Evolutionary conservation across 2,329 filamentous ascomycete genomes (phyloP), one percentile per base, ranked within the genome.

Genomic region (Penicillium sp.): DNA sequence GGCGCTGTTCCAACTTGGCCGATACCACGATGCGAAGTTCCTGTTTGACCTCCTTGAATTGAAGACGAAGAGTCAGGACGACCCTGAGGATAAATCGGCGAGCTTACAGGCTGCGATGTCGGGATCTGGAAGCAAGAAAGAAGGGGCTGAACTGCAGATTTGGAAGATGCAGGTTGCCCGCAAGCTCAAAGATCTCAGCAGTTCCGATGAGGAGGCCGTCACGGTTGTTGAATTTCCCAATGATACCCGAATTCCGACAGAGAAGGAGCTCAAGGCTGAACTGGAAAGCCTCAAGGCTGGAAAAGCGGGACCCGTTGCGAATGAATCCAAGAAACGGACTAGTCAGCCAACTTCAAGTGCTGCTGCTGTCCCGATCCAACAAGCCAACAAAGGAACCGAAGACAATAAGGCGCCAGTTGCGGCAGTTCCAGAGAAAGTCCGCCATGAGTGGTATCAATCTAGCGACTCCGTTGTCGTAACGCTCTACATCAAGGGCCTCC

Each of bases 11-110:
- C 83, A 86, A 42, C 76, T 91, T 33, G 84, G 83, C 27, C 80
- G 84, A 46, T 90, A 85, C 62, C 91, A 87, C 3, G 88, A 97
- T 71, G 87, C 91, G 0, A 82, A 86, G 52, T 82, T 85, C 60
- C 84, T 92, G 57, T 84, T 92, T 17, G 76, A 73, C n/a, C 71
- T 80, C 24, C 78, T 86, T 12, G 65, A 67, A 34, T 76, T 76
- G 54, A 80, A 79, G 61, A 72, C 80, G 46, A 78, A 81, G 47
- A 68, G 70, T n/a, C 75, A 62, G 79, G 80, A 64, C 76, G 71
- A 17, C 42, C 56, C 27, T 32, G 57, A 51, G 48, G 58, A 60
- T 44, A 69, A 56, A 51, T 59, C 61, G 2, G 62, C 65, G 41
- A 63, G 62, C 27, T 51, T 71, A 10, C 61, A 64, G 54, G 61